A percentile compares a stretch with the other conserved stretches of the same genome.
phyloP scores from a whole-genome alignment of 1,139 yeast species.

The Diutina neorugosa region DNA sequence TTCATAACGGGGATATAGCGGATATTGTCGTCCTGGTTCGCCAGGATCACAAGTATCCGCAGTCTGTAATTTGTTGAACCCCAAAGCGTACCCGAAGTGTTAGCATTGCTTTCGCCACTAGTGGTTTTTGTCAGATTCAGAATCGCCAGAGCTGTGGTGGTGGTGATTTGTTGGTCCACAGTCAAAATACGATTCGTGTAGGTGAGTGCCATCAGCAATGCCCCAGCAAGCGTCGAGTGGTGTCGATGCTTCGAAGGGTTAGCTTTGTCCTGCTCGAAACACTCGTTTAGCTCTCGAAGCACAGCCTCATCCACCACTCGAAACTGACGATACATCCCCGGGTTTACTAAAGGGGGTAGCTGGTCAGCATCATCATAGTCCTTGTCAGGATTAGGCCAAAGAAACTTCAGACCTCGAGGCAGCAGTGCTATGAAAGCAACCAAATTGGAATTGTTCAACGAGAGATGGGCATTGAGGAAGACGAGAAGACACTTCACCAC shows the following conservation, averaged over 20 bases:
- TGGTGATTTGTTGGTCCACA: conserved; percentile 35
- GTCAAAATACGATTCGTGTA: conserved; percentile 62
- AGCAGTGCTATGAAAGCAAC: conserved; percentile 79
- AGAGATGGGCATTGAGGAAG: conserved; percentile 73
- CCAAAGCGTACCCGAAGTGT: conserved; percentile 7
- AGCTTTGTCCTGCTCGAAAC: conserved; percentile 17
- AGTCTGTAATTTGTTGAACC: conserved; percentile 40
- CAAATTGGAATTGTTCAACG: conserved; percentile 73
- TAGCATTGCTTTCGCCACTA: conserved; percentile 4
- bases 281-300: conserved; percentile 42
- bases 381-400: conserved; percentile 45
- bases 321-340: conserved; percentile 75
- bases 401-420: conserved; percentile 53
- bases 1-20: conserved; percentile 94
- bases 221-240: conserved; percentile 54
- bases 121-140: conserved; percentile 6
- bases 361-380: conserved; percentile 12
- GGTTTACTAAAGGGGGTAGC: conserved; percentile 13
- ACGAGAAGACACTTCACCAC: conserved; percentile 53
- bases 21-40: conserved; percentile 58
- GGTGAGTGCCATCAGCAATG: conserved; percentile 64
- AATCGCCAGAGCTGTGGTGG: conserved; percentile 37
- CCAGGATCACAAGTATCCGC: conserved; percentile 61
- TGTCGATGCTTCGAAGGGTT: conserved; percentile 8
- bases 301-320: conserved; percentile 70